Conservation (phyloP, 139 green algal genomes). For the Microglena sp. region DNA sequence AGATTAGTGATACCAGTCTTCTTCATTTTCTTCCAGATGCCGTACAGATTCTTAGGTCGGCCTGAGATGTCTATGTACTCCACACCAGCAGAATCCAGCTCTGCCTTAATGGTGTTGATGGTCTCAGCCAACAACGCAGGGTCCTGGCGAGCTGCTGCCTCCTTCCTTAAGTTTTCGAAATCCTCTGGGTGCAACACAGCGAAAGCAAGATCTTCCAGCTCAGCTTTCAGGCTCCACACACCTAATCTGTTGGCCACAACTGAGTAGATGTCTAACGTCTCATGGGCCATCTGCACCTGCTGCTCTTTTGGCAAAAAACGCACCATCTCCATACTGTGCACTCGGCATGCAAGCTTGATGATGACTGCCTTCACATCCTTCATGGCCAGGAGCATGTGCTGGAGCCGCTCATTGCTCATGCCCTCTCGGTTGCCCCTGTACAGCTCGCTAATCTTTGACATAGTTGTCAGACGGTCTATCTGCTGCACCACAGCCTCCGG, state of each 20-base stretch:
- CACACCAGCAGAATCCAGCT: constrained; percentile 19
- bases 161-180: no score
- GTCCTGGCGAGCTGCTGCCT: constrained; percentile 27
- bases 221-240: constrained; percentile 65
- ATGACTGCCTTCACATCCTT: constrained; percentile 52
- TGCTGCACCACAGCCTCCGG: constrained; percentile 26
- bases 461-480: constrained; percentile 33
- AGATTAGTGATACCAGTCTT: no score
- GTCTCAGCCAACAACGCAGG: constrained; percentile 20
- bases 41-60: constrained; percentile 84
- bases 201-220: constrained; percentile 87
- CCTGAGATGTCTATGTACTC: constrained; percentile 68
- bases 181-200: constrained; percentile 39
- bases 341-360: constrained; percentile 70
- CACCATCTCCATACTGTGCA: constrained; percentile 61
- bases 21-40: constrained; percentile 78
- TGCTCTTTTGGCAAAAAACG: constrained; percentile 6
- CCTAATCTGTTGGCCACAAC: constrained; percentile 86
- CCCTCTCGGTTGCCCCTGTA: constrained; percentile 22
- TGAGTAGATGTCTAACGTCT: constrained; percentile 71
- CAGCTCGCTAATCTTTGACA: constrained; percentile 24
- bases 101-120: constrained; percentile 22
- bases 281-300: constrained; percentile 30
- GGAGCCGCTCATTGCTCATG: constrained; percentile 21
- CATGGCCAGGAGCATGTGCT: constrained; percentile 26